Base-by-base conservation (phyloP, 805 yeast genomes). In the Hanseniaspora pseudoguilliermondii region DNA sequence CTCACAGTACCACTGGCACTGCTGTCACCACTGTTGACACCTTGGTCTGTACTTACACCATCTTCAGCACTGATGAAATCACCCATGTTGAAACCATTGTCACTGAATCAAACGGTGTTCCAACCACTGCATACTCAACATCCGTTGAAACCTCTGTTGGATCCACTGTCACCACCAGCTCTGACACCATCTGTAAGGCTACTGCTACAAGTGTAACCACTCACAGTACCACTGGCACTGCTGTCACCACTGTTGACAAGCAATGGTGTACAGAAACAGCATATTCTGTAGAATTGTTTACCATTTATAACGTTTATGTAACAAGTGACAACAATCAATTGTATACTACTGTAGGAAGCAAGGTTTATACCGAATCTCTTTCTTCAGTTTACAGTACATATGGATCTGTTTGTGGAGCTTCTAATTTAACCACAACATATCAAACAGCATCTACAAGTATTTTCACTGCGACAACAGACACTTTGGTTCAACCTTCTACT, bases 1-100 rank as follows among this genome's bases (percentile, higher is more conserved):
- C 32, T 6, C 32, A 29, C 7, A 10, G 32, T 29, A 9, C 16
- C 15, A 13, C 27, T 13, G 8, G n/a, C 23, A 23, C 36, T 27
- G 18, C 32, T 20, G 34, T n/a, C 38, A 38, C 52, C 18, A 18
- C 21, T 6, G 39, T 20, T 20, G 21, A 15, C 5, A 10, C 29
- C 1, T 7, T 16, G 10, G 21, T 25, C 2, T 27, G 44, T 18
- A 38, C 44, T 1, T 18, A 48, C 35, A 48, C 52, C n/a, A 38
- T 36, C 7, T 25, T 27, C n/a, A 48, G 27, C 25, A n/a, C 25
- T 18, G 36, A 15, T n/a, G 21, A 25, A n/a, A 39, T 16, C 32
- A 38, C 52, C 34, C 40, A 38, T 16, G 47, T 49, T 41, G 21
- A 49, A 20, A 41, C 47, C 20, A 20, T 49, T 40, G 54, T 49